phyloP scores from a whole-genome alignment of 129 eudicot genomes.

The Centrapalus pauciflorus region DNA sequence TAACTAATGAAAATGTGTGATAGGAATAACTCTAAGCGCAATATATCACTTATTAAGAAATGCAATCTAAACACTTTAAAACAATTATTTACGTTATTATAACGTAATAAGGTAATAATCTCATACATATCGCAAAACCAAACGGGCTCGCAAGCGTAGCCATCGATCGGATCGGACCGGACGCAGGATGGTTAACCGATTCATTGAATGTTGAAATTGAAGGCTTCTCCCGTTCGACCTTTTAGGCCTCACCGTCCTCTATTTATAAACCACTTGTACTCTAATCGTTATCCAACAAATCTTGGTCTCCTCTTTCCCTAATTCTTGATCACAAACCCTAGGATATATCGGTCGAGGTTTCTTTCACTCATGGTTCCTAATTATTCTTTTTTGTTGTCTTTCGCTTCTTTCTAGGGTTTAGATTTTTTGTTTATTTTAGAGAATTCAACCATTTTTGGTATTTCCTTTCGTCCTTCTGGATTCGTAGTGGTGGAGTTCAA shows the following conservation, averaged over 20 bases:
- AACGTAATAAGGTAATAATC: too few relatives aligned
- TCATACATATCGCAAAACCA: too few relatives aligned
- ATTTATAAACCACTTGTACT: constrained; percentile 19
- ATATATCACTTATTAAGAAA: too few relatives aligned
- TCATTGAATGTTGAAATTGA: not conserved
- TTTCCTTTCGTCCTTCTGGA: not conserved
- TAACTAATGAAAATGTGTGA: too few relatives aligned
- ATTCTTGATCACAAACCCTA: constrained; percentile 38
- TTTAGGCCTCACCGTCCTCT: constrained; percentile 13
- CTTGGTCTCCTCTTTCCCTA: constrained; percentile 12
- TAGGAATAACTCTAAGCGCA: too few relatives aligned
- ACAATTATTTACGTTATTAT: too few relatives aligned
- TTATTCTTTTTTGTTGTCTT: not conserved
- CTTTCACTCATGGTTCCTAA: not conserved
- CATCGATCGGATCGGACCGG: too few relatives aligned
- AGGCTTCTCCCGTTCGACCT: constrained; percentile 17
- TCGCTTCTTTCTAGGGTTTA: constrained; percentile 24
- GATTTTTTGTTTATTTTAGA: not conserved
- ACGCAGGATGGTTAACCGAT: too few relatives aligned
- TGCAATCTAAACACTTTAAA: too few relatives aligned
- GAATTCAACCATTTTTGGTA: not conserved
- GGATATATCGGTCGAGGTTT: constrained; percentile 18
- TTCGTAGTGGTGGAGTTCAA: constrained; percentile 18
- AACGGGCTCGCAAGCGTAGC: too few relatives aligned
- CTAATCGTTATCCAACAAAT: constrained; percentile 30